These are phyloP conservation scores for Pichia sp. DNA, from an alignment of 1,139 yeast genomes.

Conservation along the genomic window DNA sequence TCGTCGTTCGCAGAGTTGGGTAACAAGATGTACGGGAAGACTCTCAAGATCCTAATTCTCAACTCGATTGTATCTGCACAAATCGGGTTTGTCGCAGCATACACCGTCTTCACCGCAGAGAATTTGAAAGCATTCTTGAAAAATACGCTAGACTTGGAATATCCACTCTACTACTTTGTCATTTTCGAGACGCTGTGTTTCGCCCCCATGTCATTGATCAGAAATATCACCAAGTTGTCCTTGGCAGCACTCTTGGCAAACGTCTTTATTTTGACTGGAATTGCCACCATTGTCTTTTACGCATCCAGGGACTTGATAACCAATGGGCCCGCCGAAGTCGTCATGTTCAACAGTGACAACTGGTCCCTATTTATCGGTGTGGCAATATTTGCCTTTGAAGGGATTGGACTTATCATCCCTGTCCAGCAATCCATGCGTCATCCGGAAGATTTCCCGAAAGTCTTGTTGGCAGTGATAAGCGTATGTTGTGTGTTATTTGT, in stretches of 20 bases:
- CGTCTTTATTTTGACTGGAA: constrained; percentile 58
- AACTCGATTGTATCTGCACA: constrained; percentile 64
- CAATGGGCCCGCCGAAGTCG: constrained; percentile 47
- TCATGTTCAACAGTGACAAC: constrained; percentile 49
- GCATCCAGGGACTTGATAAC: constrained; percentile 43
- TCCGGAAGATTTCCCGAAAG: constrained; percentile 68
- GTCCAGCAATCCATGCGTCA: constrained; percentile 71
- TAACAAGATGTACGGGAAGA: constrained; percentile 52
- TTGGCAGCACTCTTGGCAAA: constrained; percentile 65
- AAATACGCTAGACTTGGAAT: constrained; percentile 41
- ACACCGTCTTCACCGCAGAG: constrained; percentile 67
- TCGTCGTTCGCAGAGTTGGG: constrained; percentile 78
- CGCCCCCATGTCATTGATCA: constrained; percentile 64
- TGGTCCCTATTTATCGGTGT: constrained; percentile 79
- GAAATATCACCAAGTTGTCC: constrained; percentile 69
- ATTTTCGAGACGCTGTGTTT: constrained; percentile 53
- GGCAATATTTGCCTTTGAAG: constrained; percentile 79
- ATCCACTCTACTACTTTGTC: constrained; percentile 41
- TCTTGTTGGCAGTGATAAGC: constrained; percentile 53
- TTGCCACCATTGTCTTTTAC: constrained; percentile 58
- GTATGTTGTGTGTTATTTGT: constrained; percentile 59
- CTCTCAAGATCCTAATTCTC: constrained; percentile 55
- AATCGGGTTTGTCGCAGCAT: constrained; percentile 74
- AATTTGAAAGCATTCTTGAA: constrained; percentile 56
- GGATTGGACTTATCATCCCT: constrained; percentile 73